Percentiles rank a stretch among this genome's conserved stretches.
Conservation (phyloP, 371 early-diverging fungal species). For the Rhizopus microsporus region DNA sequence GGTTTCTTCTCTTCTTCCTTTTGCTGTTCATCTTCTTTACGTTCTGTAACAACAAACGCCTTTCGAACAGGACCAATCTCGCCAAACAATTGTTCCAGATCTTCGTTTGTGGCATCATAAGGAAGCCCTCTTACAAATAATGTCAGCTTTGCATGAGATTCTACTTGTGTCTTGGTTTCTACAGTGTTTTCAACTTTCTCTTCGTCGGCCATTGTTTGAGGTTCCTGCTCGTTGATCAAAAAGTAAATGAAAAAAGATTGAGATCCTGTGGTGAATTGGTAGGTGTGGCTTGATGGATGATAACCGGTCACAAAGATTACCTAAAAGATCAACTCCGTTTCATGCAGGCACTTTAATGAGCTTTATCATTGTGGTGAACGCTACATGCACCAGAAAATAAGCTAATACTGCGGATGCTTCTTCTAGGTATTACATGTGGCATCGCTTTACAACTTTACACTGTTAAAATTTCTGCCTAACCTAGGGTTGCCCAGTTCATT, state of each 20-base stretch:
- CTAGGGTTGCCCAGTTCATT: too few relatives aligned
- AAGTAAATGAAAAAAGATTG: conserved; percentile 2
- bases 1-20: conserved; percentile 26
- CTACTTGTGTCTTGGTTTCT: conserved; percentile 15
- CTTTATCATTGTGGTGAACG: too few relatives aligned
- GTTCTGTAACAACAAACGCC: conserved; percentile 83
- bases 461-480: too few relatives aligned
- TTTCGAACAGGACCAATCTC: conserved; percentile 88
- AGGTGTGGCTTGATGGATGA: conserved; percentile 2
- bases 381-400: too few relatives aligned
- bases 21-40: conserved; percentile 12
- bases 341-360: not conserved
- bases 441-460: too few relatives aligned
- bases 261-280: not conserved
- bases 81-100: conserved; percentile 87
- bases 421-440: too few relatives aligned
- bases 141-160: conserved; percentile 57
- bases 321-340: not conserved
- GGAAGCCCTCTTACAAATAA: conserved; percentile 90
- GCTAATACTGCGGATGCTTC: too few relatives aligned
- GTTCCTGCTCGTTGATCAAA: not conserved
- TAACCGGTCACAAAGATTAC: not conserved
- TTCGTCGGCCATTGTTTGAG: conserved; percentile 23
- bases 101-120: conserved; percentile 70
- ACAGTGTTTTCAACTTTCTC: conserved; percentile 4